A percentile compares a stretch with the other conserved stretches of the same genome.
phyloP scores from a whole-genome alignment of 768 basidiomycete species.

The Amanita subjunquillea region DNA sequence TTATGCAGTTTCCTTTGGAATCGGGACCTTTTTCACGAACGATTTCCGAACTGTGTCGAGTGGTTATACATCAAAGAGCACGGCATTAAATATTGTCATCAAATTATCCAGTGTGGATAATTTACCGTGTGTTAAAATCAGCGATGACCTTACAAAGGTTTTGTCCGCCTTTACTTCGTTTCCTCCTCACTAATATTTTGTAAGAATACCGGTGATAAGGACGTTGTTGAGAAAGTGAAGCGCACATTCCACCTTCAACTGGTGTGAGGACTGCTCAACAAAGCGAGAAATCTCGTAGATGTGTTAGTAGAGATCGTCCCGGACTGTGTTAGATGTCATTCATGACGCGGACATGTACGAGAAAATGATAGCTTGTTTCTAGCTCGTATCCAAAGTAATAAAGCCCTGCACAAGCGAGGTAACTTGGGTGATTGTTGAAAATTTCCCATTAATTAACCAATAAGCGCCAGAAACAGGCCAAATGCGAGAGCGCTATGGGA shows the following conservation, averaged over 20 bases:
- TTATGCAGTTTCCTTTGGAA: slow-evolving; percentile 72
- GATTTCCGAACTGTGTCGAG: slow-evolving; percentile 55
- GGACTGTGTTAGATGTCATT: background rate
- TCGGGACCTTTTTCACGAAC: slow-evolving; percentile 89
- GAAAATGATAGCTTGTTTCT: background rate
- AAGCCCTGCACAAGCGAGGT: background rate
- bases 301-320: background rate
- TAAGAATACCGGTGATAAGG: slow-evolving; percentile 61
- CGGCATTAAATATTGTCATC: slow-evolving; percentile 90
- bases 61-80: slow-evolving; percentile 47
- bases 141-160: slow-evolving; percentile 82
- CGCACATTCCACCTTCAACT: slow-evolving; percentile 27
- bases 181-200: slow-evolving; percentile 1
- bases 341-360: background rate
- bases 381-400: background rate
- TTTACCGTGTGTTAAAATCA: slow-evolving; percentile 82
- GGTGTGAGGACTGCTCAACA: background rate
- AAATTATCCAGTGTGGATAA: slow-evolving; percentile 73
- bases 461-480: background rate
- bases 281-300: background rate
- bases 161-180: slow-evolving; percentile 1
- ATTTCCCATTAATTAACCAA: background rate
- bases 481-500: background rate
- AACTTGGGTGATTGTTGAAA: background rate
- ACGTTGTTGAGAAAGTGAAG: slow-evolving; percentile 53